Percentiles rank a stretch among this genome's conserved stretches.
Evolutionary conservation across 1,284 basidiomycete species (phyloP).

Genomic region (Malassezia sp.): DNA sequence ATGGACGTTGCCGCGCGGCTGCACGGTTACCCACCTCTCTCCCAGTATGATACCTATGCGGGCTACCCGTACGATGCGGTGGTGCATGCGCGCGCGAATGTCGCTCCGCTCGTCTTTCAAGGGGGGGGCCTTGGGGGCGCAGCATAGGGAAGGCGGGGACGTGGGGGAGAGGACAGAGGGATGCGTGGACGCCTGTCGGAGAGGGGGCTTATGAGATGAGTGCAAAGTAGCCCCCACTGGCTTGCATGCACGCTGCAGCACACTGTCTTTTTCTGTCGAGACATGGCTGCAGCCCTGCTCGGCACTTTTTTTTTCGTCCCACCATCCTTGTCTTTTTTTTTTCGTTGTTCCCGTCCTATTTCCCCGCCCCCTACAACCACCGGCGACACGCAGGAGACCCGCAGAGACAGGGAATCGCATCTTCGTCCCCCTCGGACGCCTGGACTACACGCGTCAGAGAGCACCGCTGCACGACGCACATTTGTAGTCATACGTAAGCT

Average conservation of each 20-base stretch:
- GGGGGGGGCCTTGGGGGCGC: too few species aligned
- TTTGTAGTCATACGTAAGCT: slow-evolving; percentile 47
- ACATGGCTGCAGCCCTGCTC: too few species aligned
- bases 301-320: too few species aligned
- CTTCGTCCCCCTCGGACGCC: slow-evolving; percentile 36
- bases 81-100: background rate
- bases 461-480: slow-evolving; percentile 11
- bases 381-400: slow-evolving; percentile 46
- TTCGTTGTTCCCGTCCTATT: too few species aligned
- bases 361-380: slow-evolving; percentile 36
- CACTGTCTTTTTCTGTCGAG: too few species aligned
- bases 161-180: too few species aligned
- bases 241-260: too few species aligned
- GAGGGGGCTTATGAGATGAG: too few species aligned
- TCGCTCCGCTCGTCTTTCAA: slow-evolving; percentile 5
- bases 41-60: slow-evolving; percentile 5
- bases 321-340: too few species aligned
- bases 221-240: too few species aligned
- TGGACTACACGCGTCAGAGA: slow-evolving; percentile 23
- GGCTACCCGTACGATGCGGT: slow-evolving; percentile 13
- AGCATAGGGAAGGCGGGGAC: too few species aligned
- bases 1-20: slow-evolving; percentile 3
- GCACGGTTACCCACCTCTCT: slow-evolving; percentile 10
- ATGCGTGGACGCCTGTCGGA: too few species aligned
- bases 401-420: slow-evolving; percentile 49